Evolutionary conservation across 208 protist species (phyloP), one percentile per base, ranked within the genome.

Genomic region (Leishmania arabica): DNA sequence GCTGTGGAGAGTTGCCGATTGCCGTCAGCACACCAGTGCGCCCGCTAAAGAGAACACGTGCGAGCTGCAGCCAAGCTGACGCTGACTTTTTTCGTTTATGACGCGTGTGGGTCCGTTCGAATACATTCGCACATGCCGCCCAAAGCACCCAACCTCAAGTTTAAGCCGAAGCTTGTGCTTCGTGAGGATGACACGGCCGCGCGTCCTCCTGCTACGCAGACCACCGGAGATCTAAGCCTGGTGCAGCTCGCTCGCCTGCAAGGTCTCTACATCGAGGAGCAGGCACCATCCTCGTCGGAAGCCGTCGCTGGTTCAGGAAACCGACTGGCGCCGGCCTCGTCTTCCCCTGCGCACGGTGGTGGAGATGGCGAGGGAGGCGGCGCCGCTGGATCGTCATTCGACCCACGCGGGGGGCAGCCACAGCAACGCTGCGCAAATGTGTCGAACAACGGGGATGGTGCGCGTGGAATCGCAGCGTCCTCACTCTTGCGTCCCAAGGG

Each of bases 101-200:
- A 42, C 31, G 49, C 24, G 37, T 47, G 56, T 51, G 3, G 21
- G 74, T 19, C 27, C 31, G 74, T 42, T 17, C 5, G 21, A n/a
- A 2, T 24, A 27, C 3, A 53, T 15, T 56, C 31, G 42, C 9
- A 68, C 3, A 95, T 95, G 92, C 92, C 92, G 13, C 90, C 92
- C 1, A 95, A 95, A 75, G 77, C 88, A 53, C 90, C 89, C 0
- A 93, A 89, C 64, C 72, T 95, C 3, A 94, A 90, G 83, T 95
- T 91, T 76, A 94, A 92, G 70, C 92, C 90, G 31, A 88, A 90
- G 68, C 86, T 88, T 49, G 87, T 93, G 40, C 77, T 90, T 34
- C 84, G 82, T 11, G 77, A 49, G 19, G 88, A 89, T 19, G 80
- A 83, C 19, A 31, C 79, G 34, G 62, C 54, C 21, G 65, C 69